phyloP scores from a whole-genome alignment of 768 basidiomycete genomes.

The Suillus plorans region DNA sequence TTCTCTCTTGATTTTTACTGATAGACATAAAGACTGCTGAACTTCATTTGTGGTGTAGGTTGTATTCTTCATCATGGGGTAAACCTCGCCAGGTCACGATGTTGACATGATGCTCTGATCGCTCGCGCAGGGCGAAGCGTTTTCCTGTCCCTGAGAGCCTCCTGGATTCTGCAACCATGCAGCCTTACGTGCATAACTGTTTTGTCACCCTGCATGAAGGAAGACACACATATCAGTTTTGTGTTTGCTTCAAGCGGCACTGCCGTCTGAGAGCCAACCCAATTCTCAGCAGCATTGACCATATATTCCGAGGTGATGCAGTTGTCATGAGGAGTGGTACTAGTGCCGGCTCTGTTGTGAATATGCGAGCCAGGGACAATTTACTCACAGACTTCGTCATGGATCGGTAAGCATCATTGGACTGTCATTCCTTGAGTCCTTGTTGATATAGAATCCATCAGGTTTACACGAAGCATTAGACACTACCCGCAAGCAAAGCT shows the following conservation, averaged over 20 bases:
- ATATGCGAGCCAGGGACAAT: constrained; percentile 8
- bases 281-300: neutral
- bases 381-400: constrained; percentile 11
- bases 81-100: constrained; percentile 5
- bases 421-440: no score
- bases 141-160: constrained; percentile 12
- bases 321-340: constrained; percentile 8
- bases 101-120: neutral
- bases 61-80: constrained; percentile 8
- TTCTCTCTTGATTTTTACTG: neutral
- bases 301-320: constrained; percentile 1
- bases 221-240: neutral
- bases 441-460: no score
- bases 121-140: neutral
- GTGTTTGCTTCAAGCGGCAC: constrained; percentile 13
- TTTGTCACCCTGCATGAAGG: neutral
- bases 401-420: neutral
- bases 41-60: constrained; percentile 2
- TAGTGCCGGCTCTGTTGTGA: neutral
- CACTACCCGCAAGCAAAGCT: no score
- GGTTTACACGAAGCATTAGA: no score
- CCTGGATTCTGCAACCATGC: constrained; percentile 3
- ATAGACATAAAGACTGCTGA: neutral
- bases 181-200: neutral
- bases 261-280: constrained; percentile 5